Conservation (phyloP, 257 asterid genomes). For the Scutellaria minor region DNA sequence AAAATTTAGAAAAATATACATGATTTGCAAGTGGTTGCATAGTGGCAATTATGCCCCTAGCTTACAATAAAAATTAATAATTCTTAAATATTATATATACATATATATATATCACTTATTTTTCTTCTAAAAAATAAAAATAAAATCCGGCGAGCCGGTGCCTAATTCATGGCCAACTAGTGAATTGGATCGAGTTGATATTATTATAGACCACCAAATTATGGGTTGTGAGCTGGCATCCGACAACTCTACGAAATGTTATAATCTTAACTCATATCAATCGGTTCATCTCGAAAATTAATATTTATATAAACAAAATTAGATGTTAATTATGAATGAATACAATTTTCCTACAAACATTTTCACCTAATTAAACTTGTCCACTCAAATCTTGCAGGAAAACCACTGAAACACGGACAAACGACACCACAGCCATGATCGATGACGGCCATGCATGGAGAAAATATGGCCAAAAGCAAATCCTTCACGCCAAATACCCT, state of each 20-base stretch:
- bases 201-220: too few species aligned
- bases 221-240: too few species aligned
- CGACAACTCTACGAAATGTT: too few species aligned
- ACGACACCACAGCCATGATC: constrained; percentile 36
- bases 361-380: neutral
- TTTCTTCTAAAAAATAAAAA: too few species aligned
- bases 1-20: too few species aligned
- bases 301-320: neutral
- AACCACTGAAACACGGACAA: constrained; percentile 44
- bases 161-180: too few species aligned
- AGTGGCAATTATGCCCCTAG: constrained; percentile 11
- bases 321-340: neutral
- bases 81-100: neutral
- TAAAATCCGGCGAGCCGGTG: too few species aligned
- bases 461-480: constrained; percentile 75
- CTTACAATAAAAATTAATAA: neutral
- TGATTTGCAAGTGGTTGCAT: neutral
- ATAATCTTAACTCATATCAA: too few species aligned
- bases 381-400: constrained; percentile 46
- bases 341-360: neutral
- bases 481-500: constrained; percentile 56
- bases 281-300: too few species aligned
- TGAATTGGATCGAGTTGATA: too few species aligned
- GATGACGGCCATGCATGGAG: constrained; percentile 83
- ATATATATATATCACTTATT: too few species aligned